Base-by-base conservation (phyloP, 345 rosid species). In the Salix suchowensis region DNA sequence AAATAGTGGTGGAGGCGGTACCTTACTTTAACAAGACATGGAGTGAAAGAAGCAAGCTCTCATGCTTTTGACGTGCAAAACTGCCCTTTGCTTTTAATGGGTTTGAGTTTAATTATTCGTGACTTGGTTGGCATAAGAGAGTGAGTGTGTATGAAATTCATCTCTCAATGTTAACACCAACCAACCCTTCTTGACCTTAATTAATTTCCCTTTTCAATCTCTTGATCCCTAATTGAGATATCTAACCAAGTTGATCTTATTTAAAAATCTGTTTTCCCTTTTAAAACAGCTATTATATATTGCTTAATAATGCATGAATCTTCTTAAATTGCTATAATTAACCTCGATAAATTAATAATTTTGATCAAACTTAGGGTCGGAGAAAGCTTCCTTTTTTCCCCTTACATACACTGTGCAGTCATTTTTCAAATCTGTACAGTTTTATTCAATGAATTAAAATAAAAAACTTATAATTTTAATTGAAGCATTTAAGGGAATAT, bases 11-110 rank as follows among this genome's bases (percentile, higher is more conserved):
- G 67, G 30, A 7, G 67, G 58, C 12, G 74, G 54, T 77, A 71
- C 85, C 81, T 78, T 81, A 68, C 78, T 79, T 82, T 40, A 77
- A 76, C 34, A 75, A 77, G 81, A 83, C 73, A 81, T 80, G 81
- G 74, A 84, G 77, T 82, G 81, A 77, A 77, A 23, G 83, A 71
- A n/a, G 61, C 0, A 0, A 79, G 70, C 67, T 15, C 23, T 80
- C 87, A 78, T 65, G 81, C 73, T 78, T 84, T 77, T 75, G 83
- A 81, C 85, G 85, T 81, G 82, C 79, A 73, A 70, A n/a, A 10
- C 76, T 52, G 10, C 50, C 34, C 78, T 79, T 83, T 80, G 42
- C 72, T 83, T 85, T 78, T 67, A 67, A 6, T 71, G 76, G 52
- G 73, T 75, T 65, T 36, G 73, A 76, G 72, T 80, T 68, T 67